Conservation (phyloP, 257 asterid species). For the Anisodus acutangulus region DNA sequence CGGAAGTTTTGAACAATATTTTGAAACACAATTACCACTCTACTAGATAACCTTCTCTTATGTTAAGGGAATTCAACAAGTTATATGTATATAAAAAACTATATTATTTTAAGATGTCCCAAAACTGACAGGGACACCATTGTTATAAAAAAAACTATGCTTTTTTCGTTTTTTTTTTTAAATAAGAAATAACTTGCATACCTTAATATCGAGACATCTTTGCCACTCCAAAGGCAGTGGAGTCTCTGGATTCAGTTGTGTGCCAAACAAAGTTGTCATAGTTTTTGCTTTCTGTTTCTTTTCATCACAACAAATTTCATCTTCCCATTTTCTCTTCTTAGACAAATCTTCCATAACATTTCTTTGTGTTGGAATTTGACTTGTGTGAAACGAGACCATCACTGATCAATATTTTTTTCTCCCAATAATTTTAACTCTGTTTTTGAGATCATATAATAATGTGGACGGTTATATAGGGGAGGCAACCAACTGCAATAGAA, state of each 20-base stretch:
- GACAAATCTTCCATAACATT: constrained; percentile 42
- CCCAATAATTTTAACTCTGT: neutral
- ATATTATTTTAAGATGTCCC: neutral
- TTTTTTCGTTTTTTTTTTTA: neutral
- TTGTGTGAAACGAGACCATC: constrained; percentile 58
- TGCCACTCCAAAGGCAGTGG: constrained; percentile 73
- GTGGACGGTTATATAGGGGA: constrained; percentile 41
- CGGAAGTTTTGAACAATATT: neutral
- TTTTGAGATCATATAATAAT: constrained; percentile 17
- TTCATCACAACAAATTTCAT: constrained; percentile 32
- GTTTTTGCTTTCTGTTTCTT: constrained; percentile 38
- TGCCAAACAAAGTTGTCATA: constrained; percentile 32
- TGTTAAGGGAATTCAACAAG: no score
- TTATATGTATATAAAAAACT: neutral
- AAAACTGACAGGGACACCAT: neutral
- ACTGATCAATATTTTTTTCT: neutral
- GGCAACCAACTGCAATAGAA: constrained; percentile 41
- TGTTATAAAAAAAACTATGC: neutral
- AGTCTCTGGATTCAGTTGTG: constrained; percentile 43
- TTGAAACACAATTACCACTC: neutral
- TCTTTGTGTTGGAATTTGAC: constrained; percentile 39
- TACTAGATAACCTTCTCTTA: neutral
- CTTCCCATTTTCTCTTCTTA: constrained; percentile 65
- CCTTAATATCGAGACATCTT: constrained; percentile 73
- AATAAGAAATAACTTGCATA: constrained; percentile 8